Evolutionary conservation across 2,329 filamentous ascomycete genomes (phyloP), one percentile per base, ranked within the genome.

Genomic region (Hymenoscyphus fructigenus): DNA sequence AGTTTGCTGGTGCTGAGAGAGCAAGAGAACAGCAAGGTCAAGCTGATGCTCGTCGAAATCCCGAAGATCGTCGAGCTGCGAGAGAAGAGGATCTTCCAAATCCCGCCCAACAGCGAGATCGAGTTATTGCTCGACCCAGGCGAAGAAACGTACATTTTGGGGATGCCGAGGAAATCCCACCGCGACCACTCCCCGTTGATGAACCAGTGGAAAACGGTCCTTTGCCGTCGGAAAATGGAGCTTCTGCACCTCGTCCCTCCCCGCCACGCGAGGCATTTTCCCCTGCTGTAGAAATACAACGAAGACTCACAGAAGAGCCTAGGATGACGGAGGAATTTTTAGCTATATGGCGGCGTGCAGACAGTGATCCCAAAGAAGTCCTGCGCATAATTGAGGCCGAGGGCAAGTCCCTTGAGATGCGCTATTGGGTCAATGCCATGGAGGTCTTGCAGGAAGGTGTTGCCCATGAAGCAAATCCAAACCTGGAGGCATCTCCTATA

Each of bases 331-430:
- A 73, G 65, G 83, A 80, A 72, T 85, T 79, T 75, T 78, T 83
- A 69, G 81, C 79, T 63, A 87, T 85, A 44, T 88, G 87, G 75
- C 80, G 82, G 53, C 84, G 84, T 63, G 86, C 87, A 1, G 81
- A 82, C 55, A 87, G 87, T 4, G 82, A 90, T 69, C 82, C 83
- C 0, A 80, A 84, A 41, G 82, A 81, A 65, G 85, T 91, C 29
- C 69, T 89, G 2, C 79, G 81, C 50, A 85, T 91, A 26, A 87
- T 90, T 36, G 82, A 84, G 47, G 82, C 85, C 44, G 87, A 90
- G 69, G 81, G 83, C 4, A 80, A 86, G 1, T 80, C 84, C 63
- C 84, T 86, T 12, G 83, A 84, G 59, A 80, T 91, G 38, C 79
- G 80, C 12, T 85, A 86, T 74, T 86, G 87, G 80, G 81, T 89